Percentiles rank a stretch among this genome's conserved stretches.
Conservation (phyloP, 129 eudicot species). For the Heracleum sosnowskyi region DNA sequence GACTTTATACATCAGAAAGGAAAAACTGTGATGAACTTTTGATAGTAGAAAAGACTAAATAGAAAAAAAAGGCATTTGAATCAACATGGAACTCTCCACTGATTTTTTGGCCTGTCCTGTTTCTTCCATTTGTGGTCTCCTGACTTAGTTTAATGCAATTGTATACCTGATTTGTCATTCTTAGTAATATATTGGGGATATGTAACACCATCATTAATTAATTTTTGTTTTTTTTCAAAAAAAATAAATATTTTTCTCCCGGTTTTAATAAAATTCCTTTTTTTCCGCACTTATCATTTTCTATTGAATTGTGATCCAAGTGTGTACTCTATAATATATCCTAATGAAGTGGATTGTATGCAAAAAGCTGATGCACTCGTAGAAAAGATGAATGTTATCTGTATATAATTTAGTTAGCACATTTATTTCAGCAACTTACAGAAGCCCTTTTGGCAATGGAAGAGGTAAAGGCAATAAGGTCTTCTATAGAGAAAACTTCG, state of each 20-base stretch:
- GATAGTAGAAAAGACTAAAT: background rate
- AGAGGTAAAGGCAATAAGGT: slow-evolving; percentile 89
- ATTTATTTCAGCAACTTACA: slow-evolving; percentile 70
- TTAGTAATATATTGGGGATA: background rate
- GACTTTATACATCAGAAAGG: background rate
- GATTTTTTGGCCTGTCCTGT: background rate
- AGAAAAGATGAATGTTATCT: background rate
- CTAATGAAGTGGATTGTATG: background rate
- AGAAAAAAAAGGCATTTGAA: background rate
- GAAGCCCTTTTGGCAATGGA: slow-evolving; percentile 82
- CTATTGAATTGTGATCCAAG: background rate
- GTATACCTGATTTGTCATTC: background rate
- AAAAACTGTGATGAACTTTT: background rate
- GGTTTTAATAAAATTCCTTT: background rate
- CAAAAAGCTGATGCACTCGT: background rate
- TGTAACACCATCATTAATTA: background rate
- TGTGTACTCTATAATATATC: background rate
- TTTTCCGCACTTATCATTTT: background rate
- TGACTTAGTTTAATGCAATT: background rate
- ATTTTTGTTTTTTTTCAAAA: background rate
- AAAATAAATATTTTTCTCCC: background rate
- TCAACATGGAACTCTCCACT: background rate
- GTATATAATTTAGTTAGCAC: slow-evolving; percentile 8
- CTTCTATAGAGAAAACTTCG: slow-evolving; percentile 68
- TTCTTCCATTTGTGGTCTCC: background rate